Evolutionary conservation across 306 rosid genomes (phyloP).

Genomic region (Ceratonia siliqua): DNA sequence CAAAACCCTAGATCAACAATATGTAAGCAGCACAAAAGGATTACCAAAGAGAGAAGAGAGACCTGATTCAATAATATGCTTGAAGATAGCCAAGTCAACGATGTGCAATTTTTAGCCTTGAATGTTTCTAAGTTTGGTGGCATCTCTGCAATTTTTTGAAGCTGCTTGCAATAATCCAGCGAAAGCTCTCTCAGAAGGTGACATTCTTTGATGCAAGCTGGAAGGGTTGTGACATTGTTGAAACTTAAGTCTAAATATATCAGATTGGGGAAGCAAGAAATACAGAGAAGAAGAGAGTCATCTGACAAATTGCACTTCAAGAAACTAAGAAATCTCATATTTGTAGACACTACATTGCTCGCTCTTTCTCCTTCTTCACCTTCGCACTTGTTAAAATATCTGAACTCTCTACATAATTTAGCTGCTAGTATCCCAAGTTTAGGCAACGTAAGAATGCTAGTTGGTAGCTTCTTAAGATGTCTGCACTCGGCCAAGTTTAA

Average conservation of each 20-base stretch:
- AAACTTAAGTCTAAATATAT: neutral
- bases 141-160: neutral
- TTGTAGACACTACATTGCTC: neutral
- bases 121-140: conserved; percentile 1
- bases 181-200: neutral
- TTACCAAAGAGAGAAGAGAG: neutral
- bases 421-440: neutral
- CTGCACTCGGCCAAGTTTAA: neutral
- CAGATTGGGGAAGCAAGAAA: neutral
- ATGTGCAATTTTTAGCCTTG: neutral
- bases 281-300: neutral
- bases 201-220: conserved; percentile 20
- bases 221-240: neutral
- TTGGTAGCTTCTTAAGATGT: neutral
- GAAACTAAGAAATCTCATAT: neutral
- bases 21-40: neutral
- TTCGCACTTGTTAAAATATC: neutral
- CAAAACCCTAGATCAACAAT: neutral
- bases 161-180: neutral
- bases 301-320: neutral
- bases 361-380: neutral
- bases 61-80: neutral
- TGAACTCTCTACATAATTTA: neutral
- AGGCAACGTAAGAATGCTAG: neutral
- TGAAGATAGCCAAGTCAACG: neutral